phyloP scores from a whole-genome alignment of 129 eudicot species.

The Artemisia argyi region DNA sequence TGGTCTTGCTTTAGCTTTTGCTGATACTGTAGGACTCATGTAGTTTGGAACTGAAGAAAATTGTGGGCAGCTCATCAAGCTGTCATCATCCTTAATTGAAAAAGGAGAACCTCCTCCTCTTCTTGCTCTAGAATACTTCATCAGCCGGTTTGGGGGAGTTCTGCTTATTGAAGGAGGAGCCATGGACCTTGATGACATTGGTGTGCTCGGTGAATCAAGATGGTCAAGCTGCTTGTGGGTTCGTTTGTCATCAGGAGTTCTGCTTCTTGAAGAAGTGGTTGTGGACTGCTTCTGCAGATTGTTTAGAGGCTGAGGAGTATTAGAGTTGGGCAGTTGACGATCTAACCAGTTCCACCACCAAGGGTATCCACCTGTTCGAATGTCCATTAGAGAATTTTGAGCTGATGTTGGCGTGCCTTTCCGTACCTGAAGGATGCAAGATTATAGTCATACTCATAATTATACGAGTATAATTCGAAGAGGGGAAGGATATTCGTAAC shows the following conservation, averaged over 20 bases:
- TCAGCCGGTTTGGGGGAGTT: conserved; percentile 41
- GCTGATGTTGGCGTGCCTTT: conserved; percentile 55
- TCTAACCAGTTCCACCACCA: conserved; percentile 97
- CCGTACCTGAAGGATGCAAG: conserved; percentile 45
- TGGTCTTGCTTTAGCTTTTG: conserved; percentile 73
- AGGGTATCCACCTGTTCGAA: conserved; percentile 63
- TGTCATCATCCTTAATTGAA: conserved; percentile 65
- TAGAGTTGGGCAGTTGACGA: conserved; percentile 41
- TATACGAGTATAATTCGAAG: not conserved
- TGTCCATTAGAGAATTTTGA: conserved; percentile 40
- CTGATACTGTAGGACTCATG: conserved; percentile 76
- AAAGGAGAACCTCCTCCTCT: conserved; percentile 31
- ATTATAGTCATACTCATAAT: not conserved
- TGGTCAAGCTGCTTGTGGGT: conserved; percentile 31
- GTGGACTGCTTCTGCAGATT: conserved; percentile 19
- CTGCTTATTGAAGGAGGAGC: conserved; percentile 49
- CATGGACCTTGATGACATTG: conserved; percentile 44
- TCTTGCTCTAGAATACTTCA: conserved; percentile 37
- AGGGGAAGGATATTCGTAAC: not conserved
- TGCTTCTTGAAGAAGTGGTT: conserved; percentile 24
- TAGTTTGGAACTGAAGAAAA: conserved; percentile 83
- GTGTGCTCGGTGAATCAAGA: conserved; percentile 17
- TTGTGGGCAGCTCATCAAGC: conserved; percentile 86
- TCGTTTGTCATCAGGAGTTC: conserved; percentile 36
- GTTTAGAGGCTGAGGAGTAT: conserved; percentile 33